phyloP scores from a whole-genome alignment of 2,329 filamentous ascomycete species.

The Mycosphaerelloides madeirae region DNA sequence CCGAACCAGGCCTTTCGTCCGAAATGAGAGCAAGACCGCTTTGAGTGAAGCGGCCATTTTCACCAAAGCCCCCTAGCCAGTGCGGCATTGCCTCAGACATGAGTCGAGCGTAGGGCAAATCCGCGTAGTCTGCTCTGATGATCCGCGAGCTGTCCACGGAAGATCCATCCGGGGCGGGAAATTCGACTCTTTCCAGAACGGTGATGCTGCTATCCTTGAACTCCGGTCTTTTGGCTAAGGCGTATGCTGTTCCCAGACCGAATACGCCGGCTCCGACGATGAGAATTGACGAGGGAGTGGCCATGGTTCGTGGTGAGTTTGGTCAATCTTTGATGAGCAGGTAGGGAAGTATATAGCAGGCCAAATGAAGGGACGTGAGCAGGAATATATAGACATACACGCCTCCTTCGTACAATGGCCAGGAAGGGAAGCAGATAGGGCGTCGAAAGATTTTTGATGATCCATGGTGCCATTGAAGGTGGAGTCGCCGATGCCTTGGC shows the following conservation, averaged over 20 bases:
- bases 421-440: too few species aligned
- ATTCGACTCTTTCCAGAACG: slow-evolving; percentile 53
- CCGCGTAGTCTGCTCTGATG: slow-evolving; percentile 72
- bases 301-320: background rate
- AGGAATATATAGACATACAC: background rate
- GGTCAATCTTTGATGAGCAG: too few species aligned
- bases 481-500: too few species aligned
- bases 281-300: slow-evolving; percentile 40
- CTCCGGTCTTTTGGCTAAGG: slow-evolving; percentile 58
- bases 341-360: too few species aligned
- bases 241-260: slow-evolving; percentile 62
- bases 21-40: slow-evolving; percentile 62
- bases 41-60: slow-evolving; percentile 64
- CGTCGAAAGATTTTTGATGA: background rate
- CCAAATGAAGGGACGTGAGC: background rate
- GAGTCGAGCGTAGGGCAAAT: slow-evolving; percentile 69
- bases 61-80: slow-evolving; percentile 62
- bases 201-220: slow-evolving; percentile 52
- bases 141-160: slow-evolving; percentile 57
- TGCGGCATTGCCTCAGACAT: slow-evolving; percentile 64
- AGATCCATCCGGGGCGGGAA: slow-evolving; percentile 52
- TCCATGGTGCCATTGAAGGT: background rate
- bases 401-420: background rate
- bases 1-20: slow-evolving; percentile 33
- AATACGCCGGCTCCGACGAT: slow-evolving; percentile 53